Conservation (phyloP, 1,284 basidiomycete species). For the Ceratobasidium sp. region DNA sequence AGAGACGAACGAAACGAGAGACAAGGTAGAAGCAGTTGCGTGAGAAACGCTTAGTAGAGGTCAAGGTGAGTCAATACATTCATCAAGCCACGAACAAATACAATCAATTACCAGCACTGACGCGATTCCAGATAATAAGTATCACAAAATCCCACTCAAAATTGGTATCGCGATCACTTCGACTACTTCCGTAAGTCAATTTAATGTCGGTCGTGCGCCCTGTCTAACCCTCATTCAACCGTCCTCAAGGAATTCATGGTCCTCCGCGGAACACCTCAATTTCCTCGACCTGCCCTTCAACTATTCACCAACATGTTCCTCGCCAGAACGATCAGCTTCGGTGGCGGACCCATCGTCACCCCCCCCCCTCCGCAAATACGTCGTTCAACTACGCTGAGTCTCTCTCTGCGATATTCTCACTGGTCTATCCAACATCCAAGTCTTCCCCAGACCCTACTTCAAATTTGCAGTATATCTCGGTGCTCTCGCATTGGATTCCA, state of each 20-base stretch:
- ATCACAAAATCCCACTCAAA: conserved; percentile 36
- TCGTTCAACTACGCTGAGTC: conserved; percentile 68
- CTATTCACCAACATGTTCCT: conserved; percentile 64
- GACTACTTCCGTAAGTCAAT: conserved; percentile 46
- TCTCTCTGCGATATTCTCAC: conserved; percentile 69
- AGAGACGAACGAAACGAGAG: neutral
- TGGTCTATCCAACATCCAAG: conserved; percentile 69
- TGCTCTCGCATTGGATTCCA: conserved; percentile 59
- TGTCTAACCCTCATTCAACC: conserved; percentile 5
- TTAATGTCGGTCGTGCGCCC: neutral
- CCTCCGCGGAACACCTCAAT: conserved; percentile 55
- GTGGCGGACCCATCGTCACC: conserved; percentile 73
- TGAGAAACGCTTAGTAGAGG: conserved; percentile 3
- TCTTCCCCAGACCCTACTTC: conserved; percentile 71
- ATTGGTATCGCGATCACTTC: conserved; percentile 33
- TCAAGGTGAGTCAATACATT: neutral
- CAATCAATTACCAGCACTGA: neutral
- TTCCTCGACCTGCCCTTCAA: conserved; percentile 55
- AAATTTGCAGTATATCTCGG: conserved; percentile 71
- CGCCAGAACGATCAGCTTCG: conserved; percentile 69
- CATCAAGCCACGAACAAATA: neutral
- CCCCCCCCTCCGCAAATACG: conserved; percentile 69
- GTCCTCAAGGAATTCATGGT: conserved; percentile 57
- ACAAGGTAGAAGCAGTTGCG: conserved; percentile 23
- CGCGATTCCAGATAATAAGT: neutral